These are phyloP conservation scores for Fusarium kyushuense DNA, from an alignment of 2,329 filamentous ascomycete species.

Conservation along the genomic window DNA sequence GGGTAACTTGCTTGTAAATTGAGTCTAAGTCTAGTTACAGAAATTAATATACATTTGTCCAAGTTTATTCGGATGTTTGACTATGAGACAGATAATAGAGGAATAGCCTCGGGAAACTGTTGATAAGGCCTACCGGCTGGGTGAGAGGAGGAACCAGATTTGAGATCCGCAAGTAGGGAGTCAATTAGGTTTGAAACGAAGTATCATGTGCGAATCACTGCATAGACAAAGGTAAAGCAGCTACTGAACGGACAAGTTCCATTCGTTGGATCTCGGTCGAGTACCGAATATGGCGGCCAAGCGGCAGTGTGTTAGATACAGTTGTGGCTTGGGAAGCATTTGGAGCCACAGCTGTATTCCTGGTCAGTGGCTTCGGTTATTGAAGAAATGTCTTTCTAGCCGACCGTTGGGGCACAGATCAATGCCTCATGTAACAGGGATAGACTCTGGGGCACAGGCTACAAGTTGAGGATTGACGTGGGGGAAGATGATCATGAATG, in stretches of 20 bases:
- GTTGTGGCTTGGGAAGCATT: slow-evolving; percentile 17
- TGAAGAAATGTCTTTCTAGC: slow-evolving; percentile 35
- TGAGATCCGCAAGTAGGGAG: slow-evolving; percentile 6
- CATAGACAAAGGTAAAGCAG: background rate
- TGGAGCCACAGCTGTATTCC: slow-evolving; percentile 22
- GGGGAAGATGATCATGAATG: slow-evolving; percentile 17
- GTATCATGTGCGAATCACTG: slow-evolving; percentile 9
- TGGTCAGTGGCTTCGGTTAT: slow-evolving; percentile 46
- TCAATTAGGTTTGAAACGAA: background rate
- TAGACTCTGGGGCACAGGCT: slow-evolving; percentile 35
- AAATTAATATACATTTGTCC: background rate
- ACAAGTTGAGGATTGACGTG: slow-evolving; percentile 20
- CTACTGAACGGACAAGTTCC: slow-evolving; percentile 28
- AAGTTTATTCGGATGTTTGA: background rate
- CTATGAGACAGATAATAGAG: background rate
- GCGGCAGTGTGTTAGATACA: slow-evolving; percentile 14
- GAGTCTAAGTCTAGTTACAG: background rate
- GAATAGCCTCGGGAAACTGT: slow-evolving; percentile 43
- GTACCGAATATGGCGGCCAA: slow-evolving; percentile 43
- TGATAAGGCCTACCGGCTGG: slow-evolving; percentile 30
- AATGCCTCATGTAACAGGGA: slow-evolving; percentile 35
- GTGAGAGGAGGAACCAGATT: slow-evolving; percentile 32
- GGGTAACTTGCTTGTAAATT: no score
- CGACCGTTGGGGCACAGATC: slow-evolving; percentile 45
- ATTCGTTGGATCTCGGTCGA: slow-evolving; percentile 42